phyloP scores from a whole-genome alignment of 768 basidiomycete genomes.

The Russula virescens region DNA sequence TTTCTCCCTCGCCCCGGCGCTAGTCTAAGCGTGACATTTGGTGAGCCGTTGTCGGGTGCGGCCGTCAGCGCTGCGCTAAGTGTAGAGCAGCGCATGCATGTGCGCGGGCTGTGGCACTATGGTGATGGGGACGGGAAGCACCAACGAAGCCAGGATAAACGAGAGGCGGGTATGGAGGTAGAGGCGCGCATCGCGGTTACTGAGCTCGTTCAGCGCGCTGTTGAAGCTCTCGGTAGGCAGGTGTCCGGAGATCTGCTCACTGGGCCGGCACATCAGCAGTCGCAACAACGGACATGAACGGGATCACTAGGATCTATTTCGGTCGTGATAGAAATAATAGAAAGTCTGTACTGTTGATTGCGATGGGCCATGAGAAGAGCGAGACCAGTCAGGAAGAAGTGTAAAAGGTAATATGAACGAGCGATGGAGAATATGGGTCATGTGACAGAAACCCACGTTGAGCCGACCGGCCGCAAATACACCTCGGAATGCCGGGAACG shows the following conservation, averaged over 20 bases:
- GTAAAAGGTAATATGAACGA: no score
- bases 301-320: not conserved
- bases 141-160: not conserved
- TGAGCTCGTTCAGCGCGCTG: conserved; percentile 29
- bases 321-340: no score
- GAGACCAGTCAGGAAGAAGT: no score
- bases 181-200: conserved; percentile 31
- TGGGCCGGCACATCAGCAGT: not conserved
- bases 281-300: not conserved
- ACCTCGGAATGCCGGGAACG: no score
- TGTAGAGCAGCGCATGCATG: not conserved
- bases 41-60: conserved; percentile 55
- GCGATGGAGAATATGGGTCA: no score
- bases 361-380: no score
- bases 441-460: no score
- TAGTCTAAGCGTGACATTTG: conserved; percentile 71
- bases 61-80: conserved; percentile 31
- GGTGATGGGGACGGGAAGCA: conserved; percentile 5
- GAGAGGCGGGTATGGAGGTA: not conserved
- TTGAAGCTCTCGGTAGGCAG: conserved; percentile 29
- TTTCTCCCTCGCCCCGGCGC: conserved; percentile 59
- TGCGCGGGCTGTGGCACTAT: not conserved
- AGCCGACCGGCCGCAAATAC: no score
- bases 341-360: no score
- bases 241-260: conserved; percentile 21